Evolutionary conservation across 2,329 filamentous ascomycete species (phyloP), one percentile per base, ranked within the genome.

Genomic region (Chaetomium olivaceum): DNA sequence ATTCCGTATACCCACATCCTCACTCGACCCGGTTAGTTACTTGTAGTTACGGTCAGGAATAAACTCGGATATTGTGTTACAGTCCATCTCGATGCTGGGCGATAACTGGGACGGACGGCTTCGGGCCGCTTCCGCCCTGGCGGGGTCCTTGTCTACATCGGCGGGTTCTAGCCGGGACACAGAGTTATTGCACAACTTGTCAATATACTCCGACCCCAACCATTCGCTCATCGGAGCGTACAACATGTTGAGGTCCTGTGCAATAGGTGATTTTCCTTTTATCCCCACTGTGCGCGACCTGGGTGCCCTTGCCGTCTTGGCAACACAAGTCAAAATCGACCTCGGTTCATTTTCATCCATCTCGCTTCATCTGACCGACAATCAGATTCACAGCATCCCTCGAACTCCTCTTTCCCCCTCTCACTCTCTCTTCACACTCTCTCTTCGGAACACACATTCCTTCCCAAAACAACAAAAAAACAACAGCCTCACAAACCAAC

Each of bases 1-100:
- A 64, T 64, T 56, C 56, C 56, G 19, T 59, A 64, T 64, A 60
- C 56, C 56, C 62, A 50, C n/a, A 55, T 60, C 56, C 55, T 64
- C 56, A 25, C 62, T 64, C 62, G 55, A 48, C 19, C 14, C 27
- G 25, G 16, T 43, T 43, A n/a, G 16, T 43, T 43, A n/a, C 39
- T 39, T 39, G 39, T 56, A 23, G 33, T 36, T 23, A 58, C 54
- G 56, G 39, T 46, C 21, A 43, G 56, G 33, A 59, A 46, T 62
- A n/a, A 33, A 46, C 31, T 19, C 9, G 14, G 3, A 48, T 48
- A 21, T 48, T 48, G 16, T 43, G 39, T 7, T n/a, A 12, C n/a
- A n/a, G 46, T 21, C 19, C 19, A 16, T 46, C 12, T 46, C 19
- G 2, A 19, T 9, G 19, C 3, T 46, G 19, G 46, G 2, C 46